Evolutionary conservation across 305 asterid species (phyloP), one percentile per base, ranked within the genome.

Genomic region (Solanum chacoense): DNA sequence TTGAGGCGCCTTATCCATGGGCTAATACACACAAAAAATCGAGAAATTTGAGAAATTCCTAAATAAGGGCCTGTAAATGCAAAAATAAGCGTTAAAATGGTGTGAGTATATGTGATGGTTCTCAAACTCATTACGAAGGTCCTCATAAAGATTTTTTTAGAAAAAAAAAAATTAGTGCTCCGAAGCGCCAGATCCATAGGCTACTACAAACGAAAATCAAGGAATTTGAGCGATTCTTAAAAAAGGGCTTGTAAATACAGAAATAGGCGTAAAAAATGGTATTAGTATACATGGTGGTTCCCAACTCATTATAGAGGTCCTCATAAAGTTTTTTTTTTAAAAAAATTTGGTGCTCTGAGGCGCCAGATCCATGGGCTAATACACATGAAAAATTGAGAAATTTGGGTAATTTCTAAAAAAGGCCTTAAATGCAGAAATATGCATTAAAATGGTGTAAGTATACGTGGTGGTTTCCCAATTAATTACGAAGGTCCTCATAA

Each of bases 281-380:
- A 8, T 45, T 2, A 45, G 22, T 45, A 14, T 45, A 45, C 22
- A 5, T 14, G 22, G 8, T 14, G 22, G 63, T 2, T 45, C 8
- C 22, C 22, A 45, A 14, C 3, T 14, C 63, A 45, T 45, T 45
- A 45, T 0, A 5, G 22, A 45, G 63, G 8, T 45, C 2, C 1
- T 45, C 63, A 14, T 14, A 45, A 13, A 45, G 59, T 45, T 45
- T 45, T 45, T 13, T 14, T n/a, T n/a, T n/a, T n/a, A 14, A 45
- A 14, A 13, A 14, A 4, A 13, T 0, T 14, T 0, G 22, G 1
- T 45, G 63, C 63, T 14, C 8, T 0, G 8, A 42, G 22, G 22
- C 63, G 1, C 22, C 0, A 45, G 8, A 45, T 14, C 22, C 8
- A 45, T 14, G 2, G 22, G 63, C 2, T 14, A 45, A 45, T 45